Percentiles rank a stretch among this genome's conserved stretches.
Evolutionary conservation across 139 green algal genomes (phyloP).

Genomic region (Edaphochlamys debaryana): DNA sequence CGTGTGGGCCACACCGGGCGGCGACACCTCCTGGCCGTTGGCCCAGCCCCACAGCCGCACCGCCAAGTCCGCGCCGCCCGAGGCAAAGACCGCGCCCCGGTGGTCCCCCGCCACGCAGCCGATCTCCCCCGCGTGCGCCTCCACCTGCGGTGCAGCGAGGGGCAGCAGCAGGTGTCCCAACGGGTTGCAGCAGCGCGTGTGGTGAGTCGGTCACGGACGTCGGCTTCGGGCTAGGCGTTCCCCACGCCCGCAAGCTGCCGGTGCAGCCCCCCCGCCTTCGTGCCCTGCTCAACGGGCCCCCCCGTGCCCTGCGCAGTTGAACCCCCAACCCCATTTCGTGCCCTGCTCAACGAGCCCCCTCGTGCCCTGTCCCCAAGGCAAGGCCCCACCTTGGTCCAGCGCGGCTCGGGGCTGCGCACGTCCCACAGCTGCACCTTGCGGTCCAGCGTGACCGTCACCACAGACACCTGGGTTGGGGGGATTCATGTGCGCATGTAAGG

Average conservation of each 20-base stretch:
- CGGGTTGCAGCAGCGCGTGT: no score
- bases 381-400: constrained; percentile 25
- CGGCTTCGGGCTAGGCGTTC: not conserved
- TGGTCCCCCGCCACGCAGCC: constrained; percentile 15
- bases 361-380: no score
- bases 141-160: not conserved
- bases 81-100: not conserved
- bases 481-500: no score
- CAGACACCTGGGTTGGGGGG: constrained; percentile 55
- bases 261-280: no score
- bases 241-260: no score
- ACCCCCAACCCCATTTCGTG: no score
- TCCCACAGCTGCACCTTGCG: constrained; percentile 31
- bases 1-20: not conserved
- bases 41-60: constrained; percentile 46
- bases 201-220: not conserved
- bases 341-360: no score
- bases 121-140: constrained; percentile 27
- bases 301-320: no score
- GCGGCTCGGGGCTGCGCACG: constrained; percentile 18
- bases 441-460: constrained; percentile 36
- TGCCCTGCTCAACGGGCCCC: no score
- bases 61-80: constrained; percentile 8
- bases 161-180: not conserved
- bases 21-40: not conserved